Conservation (phyloP, 2,329 filamentous ascomycete species). For the Colletotrichum nymphaeae region DNA sequence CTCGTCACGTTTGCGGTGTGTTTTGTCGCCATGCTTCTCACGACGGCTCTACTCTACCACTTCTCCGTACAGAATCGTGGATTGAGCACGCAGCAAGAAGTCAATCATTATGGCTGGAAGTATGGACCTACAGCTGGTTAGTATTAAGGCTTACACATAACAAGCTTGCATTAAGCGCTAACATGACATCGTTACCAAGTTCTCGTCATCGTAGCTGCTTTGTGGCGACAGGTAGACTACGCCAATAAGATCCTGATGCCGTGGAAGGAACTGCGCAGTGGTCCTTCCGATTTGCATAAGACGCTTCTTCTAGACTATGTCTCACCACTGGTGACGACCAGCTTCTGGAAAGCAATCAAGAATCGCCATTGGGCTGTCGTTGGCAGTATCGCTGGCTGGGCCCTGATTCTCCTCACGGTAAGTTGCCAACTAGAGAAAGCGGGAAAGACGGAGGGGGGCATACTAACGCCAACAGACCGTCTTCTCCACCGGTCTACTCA, state of each 20-base stretch:
- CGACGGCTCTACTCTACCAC: slow-evolving; percentile 38
- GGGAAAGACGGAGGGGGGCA: too few species aligned
- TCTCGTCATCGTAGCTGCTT: slow-evolving; percentile 41
- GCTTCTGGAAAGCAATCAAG: slow-evolving; percentile 39
- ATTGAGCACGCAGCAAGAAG: slow-evolving; percentile 36
- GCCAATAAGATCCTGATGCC: slow-evolving; percentile 41
- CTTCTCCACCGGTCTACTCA: slow-evolving; percentile 45
- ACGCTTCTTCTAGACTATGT: slow-evolving; percentile 45
- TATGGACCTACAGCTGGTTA: slow-evolving; percentile 40
- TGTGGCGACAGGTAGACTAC: slow-evolving; percentile 47
- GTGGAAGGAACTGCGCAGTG: slow-evolving; percentile 42
- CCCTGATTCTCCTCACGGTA: slow-evolving; percentile 43
- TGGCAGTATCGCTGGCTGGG: slow-evolving; percentile 39
- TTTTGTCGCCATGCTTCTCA: slow-evolving; percentile 38
- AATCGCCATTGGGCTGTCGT: slow-evolving; percentile 41
- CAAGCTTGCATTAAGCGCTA: background rate
- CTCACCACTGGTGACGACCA: slow-evolving; percentile 41
- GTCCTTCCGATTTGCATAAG: slow-evolving; percentile 33
- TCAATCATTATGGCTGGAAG: slow-evolving; percentile 40
- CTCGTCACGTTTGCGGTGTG: slow-evolving; percentile 36
- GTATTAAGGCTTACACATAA: background rate
- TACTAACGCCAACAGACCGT: slow-evolving; percentile 34
- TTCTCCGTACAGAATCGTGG: slow-evolving; percentile 38
- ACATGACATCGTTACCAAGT: slow-evolving; percentile 25
- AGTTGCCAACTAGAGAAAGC: slow-evolving; percentile 8